Percentiles rank a stretch among this genome's conserved stretches.
Conservation (phyloP, 306 rosid genomes). For the Begonia peltatifolia region DNA sequence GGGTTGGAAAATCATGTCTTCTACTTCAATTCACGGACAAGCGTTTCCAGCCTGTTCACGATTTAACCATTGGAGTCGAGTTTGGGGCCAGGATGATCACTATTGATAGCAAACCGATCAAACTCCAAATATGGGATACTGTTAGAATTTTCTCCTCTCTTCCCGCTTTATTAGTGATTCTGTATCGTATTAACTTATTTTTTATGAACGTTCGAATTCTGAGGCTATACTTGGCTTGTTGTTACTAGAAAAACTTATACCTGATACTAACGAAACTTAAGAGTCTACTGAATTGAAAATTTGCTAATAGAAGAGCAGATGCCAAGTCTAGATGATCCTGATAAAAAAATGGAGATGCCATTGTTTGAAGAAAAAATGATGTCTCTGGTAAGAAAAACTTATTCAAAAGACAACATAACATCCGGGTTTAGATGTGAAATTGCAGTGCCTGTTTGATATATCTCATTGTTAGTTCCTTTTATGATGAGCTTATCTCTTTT, state of each 20-base stretch:
- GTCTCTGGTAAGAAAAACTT: too few relatives aligned
- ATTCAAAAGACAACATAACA: too few relatives aligned
- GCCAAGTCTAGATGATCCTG: too few relatives aligned
- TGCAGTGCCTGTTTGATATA: constrained; percentile 27
- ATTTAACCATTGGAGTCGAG: constrained; percentile 95
- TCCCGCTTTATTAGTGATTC: not conserved
- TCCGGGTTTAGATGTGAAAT: too few relatives aligned
- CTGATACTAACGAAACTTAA: constrained; percentile 29
- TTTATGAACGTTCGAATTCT: not conserved
- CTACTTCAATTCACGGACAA: constrained; percentile 96
- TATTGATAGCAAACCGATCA: constrained; percentile 88
- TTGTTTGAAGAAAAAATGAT: too few relatives aligned
- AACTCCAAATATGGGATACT: constrained; percentile 99
- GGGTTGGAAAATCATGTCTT: constrained; percentile 97
- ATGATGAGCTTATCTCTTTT: constrained; percentile 47
- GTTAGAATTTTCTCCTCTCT: constrained; percentile 26
- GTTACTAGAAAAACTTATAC: not conserved
- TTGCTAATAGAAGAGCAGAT: too few relatives aligned
- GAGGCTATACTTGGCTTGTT: not conserved
- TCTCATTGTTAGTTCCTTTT: constrained; percentile 36
- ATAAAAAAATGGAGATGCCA: too few relatives aligned
- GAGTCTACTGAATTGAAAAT: too few relatives aligned
- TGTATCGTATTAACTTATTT: not conserved
- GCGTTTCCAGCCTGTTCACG: constrained; percentile 97
- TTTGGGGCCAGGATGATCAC: constrained; percentile 99